Percentiles rank a stretch among this genome's conserved stretches.
Conservation (phyloP, 345 rosid species). For the Ceriops decandra region DNA sequence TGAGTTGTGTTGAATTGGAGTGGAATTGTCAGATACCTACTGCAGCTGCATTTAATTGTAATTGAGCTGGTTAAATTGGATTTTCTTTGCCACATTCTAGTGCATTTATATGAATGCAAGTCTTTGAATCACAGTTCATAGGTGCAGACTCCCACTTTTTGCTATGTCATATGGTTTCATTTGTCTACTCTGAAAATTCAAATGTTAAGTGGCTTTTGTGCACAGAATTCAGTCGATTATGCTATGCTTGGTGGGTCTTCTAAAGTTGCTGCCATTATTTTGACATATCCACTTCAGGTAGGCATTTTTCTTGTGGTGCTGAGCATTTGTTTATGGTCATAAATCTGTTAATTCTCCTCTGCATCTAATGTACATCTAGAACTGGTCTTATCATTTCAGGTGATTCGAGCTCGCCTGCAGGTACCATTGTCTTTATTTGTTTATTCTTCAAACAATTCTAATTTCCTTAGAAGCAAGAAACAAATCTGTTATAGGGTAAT, state of each 20-base stretch:
- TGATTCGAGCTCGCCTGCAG: conserved; percentile 85
- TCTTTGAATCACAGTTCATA: background rate
- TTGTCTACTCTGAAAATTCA: conserved; percentile 3
- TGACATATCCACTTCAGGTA: conserved; percentile 88
- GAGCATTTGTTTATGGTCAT: conserved; percentile 1
- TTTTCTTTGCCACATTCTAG: background rate
- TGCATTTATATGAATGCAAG: background rate
- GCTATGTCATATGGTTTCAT: background rate
- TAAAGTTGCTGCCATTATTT: conserved; percentile 79
- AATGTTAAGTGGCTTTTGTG: conserved; percentile 9
- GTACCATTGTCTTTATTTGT: conserved; percentile 27
- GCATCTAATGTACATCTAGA: conserved; percentile 12
- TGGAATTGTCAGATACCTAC: background rate
- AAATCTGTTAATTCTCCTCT: conserved; percentile 10
- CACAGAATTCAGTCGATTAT: conserved; percentile 78
- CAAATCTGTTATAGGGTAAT: conserved; percentile 6
- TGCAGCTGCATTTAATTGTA: background rate
- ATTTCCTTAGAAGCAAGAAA: background rate
- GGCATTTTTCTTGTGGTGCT: conserved; percentile 8
- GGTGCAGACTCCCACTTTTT: too few relatives aligned
- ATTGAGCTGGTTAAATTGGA: background rate
- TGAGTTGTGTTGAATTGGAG: too few relatives aligned
- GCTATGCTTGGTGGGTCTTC: conserved; percentile 86
- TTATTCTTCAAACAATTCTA: background rate
- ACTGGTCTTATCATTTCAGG: conserved; percentile 39